Evolutionary conservation across 108 stramenopile species (phyloP), one percentile per base, ranked within the genome.

Genomic region (Mayamaea pseudoterrestris): DNA sequence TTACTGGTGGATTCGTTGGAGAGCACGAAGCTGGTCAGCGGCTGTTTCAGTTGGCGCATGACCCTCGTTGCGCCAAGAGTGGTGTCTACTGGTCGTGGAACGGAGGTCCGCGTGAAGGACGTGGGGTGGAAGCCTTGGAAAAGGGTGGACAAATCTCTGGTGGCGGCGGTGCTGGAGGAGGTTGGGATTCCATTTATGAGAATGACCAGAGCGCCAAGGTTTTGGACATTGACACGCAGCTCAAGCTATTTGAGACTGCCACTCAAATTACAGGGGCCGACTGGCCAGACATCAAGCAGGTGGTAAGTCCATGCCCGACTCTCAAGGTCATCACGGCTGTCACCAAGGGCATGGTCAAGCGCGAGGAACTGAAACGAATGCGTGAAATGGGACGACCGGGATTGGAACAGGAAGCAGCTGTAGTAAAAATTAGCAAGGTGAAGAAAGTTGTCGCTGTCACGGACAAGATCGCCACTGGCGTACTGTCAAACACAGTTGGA

Each of bases 11-110:
- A 22, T 74, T 61, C 44, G 90, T 91, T 18, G 83, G 90, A 21
- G 90, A 87, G 27, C 76, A 84, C 53, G 90, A 92, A 63, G 90
- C 90, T 13, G 90, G 90, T 24, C 85, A 85, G 60, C 69, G 90
- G n/a, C 53, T 92, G 21, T 87, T 85, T 44, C 90, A 92, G 60
- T 75, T 75, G 18, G 71, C 66, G 3, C 83, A 87, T 58, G 90
- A 92, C 69, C 90, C 90, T 35, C 72, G 85, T 16, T 92, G 90
- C 52, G 46, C 69, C 50, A 92, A 92, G 53, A 78, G 76, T 7
- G 78, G 78, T 21, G 85, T 93, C 5, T 97, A 97, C 80, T 97
- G 96, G 96, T 72, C 78, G 23, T 97, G 96, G 96, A 97, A 97
- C 56, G 96, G 96, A 36, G 90, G 90, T 40, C 85, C 90, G 11